Base-by-base conservation (phyloP, 306 rosid genomes). In the Dryas octopetala region DNA sequence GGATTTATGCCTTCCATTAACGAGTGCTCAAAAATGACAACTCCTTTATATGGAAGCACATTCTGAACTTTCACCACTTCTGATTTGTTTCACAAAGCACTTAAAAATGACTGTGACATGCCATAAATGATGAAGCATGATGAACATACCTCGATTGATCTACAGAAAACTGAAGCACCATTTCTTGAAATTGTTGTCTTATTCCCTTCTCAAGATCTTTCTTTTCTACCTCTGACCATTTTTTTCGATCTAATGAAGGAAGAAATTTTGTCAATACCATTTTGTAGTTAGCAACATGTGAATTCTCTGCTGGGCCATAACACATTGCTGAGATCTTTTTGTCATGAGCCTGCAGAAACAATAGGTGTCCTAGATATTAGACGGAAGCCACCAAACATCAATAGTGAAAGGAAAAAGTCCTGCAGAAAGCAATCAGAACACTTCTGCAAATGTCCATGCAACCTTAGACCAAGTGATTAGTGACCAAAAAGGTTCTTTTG, bases 111-210 rank as follows among this genome's bases (percentile, higher is more conserved):
- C 40, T 43, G 58, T 8, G 41, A 55, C 49, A 50, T 79, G 62
- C 23, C 65, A 66, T 52, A 76, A n/a, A 71, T 5, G 23, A 54
- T 10, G 14, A 74, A 81, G 73, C 23, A 73, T 11, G 76, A 73
- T 10, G 19, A 32, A 26, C 32, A 54, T 85, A 94, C 98, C 95
- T 80, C 28, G 77, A 80, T 65, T 83, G 85, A 84, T 89, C 91
- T 12, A 86, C 54, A 55, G 91, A 82, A 60, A 76, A 80, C 72
- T 89, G 94, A 83, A 85, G 85, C 78, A 85, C 75, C 81, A 68
- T 85, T 85, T 91, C 91, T 74, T 88, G 97, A 84, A 91, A 90
- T 79, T 94, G 96, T 72, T 91, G 96, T 79, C 78, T 89, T 81
- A 95, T 87, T 78, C 97, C 98, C 86, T 87, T 95, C 3, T 17